Evolutionary conservation across 371 early-diverging fungal species (phyloP), one percentile per base, ranked within the genome.

Genomic region (Umbelopsis sp.): DNA sequence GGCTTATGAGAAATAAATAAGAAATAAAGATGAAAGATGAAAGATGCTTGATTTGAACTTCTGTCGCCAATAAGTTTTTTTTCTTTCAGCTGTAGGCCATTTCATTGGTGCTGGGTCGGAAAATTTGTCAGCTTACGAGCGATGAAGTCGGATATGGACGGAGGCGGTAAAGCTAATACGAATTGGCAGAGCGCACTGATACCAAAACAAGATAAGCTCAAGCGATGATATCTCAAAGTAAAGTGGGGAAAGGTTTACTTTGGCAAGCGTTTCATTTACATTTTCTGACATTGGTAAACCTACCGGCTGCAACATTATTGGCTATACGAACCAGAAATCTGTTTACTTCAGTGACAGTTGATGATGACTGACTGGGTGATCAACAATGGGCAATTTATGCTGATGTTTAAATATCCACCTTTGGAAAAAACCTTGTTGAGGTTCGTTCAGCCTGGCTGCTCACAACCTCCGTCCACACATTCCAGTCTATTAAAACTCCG

Each of bases 101-200:
- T 16, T 57, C 18, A 35, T 57, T 57, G 57, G 57, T 29, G 12
- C 57, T 57, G 57, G 35, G 57, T 35, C 32, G 29, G 35, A 57
- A 57, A 57, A 14, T 16, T 57, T 57, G 35, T 48, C 48, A 48
- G 48, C 48, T 16, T 48, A n/a, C 16, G 48, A 20, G 11, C 6
- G 18, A 12, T n/a, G 7, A 14, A 35, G 2, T 29, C 57, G 32
- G 35, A 35, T 29, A 32, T 57, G 57, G 16, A 57, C 48, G 48
- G 18, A 16, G 48, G 48, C 18, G 48, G 48, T n/a, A 7, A 48
- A 1, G 48, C 7, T 18, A n/a, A 7, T 16, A 16, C 48, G 3
- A 48, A 4, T 48, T 16, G 48, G 7, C 16, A 48, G 4, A 7
- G 48, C 18, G 48, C 18, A 12, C 6, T 48, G 48, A 20, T 51